A percentile compares a stretch with the other conserved stretches of the same genome.
phyloP scores from a whole-genome alignment of 2,329 filamentous ascomycete species.

The Penicillium palitans region DNA sequence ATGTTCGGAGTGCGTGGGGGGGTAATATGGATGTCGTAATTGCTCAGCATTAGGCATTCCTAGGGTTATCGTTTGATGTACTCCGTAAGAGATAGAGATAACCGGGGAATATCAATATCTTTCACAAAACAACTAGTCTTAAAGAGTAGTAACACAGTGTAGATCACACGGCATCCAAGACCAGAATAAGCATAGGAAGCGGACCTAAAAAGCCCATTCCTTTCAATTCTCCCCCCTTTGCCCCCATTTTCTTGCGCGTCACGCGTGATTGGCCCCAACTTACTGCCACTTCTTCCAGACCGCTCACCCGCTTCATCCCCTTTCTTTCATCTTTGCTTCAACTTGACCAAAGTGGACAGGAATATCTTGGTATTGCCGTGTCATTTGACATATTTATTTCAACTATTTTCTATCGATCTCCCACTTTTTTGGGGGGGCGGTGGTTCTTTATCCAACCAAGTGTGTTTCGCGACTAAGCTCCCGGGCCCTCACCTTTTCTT shows the following conservation, averaged over 20 bases:
- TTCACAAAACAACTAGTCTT: not conserved
- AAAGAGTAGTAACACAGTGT: constrained; percentile 3
- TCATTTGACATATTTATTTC: constrained; percentile 1
- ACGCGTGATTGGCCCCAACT: constrained; percentile 23
- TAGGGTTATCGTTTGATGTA: not conserved
- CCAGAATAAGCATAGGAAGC: constrained; percentile 5
- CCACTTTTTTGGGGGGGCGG: not conserved
- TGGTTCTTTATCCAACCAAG: not conserved
- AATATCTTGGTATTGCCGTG: not conserved
- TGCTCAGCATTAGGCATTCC: not conserved
- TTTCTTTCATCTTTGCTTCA: constrained; percentile 22
- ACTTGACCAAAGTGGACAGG: constrained; percentile 1
- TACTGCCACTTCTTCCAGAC: constrained; percentile 24
- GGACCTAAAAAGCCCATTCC: not conserved
- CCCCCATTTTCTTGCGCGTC: constrained; percentile 12
- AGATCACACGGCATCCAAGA: constrained; percentile 8
- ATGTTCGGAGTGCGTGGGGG: not conserved
- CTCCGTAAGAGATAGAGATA: not conserved
- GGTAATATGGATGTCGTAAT: not conserved
- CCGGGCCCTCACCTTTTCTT: constrained; percentile 16
- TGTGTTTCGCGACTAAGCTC: constrained; percentile 19
- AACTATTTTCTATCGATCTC: not conserved
- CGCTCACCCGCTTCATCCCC: constrained; percentile 25
- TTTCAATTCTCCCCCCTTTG: constrained; percentile 15
- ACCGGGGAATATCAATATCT: not conserved